A percentile compares a stretch with the other conserved stretches of the same genome.
phyloP scores from a whole-genome alignment of 495 filamentous ascomycete species.

The Aspergillus conjunctus region DNA sequence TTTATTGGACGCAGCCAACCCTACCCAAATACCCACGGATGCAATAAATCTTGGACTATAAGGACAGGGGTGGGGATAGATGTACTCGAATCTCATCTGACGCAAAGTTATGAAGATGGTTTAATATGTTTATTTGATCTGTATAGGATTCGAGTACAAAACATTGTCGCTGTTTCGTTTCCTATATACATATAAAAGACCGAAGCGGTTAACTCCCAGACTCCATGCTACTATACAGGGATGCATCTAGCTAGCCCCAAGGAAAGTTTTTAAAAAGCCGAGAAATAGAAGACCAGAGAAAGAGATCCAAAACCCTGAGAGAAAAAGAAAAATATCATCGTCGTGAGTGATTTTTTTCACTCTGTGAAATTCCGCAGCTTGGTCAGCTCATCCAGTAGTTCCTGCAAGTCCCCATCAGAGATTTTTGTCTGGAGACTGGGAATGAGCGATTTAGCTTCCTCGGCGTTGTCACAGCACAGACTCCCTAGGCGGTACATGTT shows the following conservation, averaged over 20 bases:
- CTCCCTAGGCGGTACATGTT: constrained; percentile 57
- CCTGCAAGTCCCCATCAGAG: constrained; percentile 79
- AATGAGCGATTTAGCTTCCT: constrained; percentile 96
- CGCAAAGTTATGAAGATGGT: too few species aligned
- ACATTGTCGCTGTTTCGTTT: neutral
- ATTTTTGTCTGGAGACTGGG: constrained; percentile 89
- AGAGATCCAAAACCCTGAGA: neutral
- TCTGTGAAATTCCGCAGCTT: constrained; percentile 67
- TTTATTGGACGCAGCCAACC: neutral
- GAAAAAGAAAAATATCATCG: neutral
- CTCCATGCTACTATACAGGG: constrained; percentile 23
- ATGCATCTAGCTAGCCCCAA: constrained; percentile 5
- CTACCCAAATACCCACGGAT: neutral
- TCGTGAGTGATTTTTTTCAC: constrained; percentile 26
- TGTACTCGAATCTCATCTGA: too few species aligned
- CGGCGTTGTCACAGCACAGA: constrained; percentile 85
- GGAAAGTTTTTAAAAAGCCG: neutral
- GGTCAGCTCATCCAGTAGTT: constrained; percentile 85
- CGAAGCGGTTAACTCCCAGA: constrained; percentile 15
- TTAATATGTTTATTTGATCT: too few species aligned
- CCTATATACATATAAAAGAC: constrained; percentile 1
- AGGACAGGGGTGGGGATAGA: too few species aligned
- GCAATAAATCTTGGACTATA: neutral
- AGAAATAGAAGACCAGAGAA: neutral
- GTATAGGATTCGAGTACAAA: neutral